A percentile compares a stretch with the other conserved stretches of the same genome.
Evolutionary conservation across 2,329 filamentous ascomycete species (phyloP).

Genomic region (Piedraia hortae): DNA sequence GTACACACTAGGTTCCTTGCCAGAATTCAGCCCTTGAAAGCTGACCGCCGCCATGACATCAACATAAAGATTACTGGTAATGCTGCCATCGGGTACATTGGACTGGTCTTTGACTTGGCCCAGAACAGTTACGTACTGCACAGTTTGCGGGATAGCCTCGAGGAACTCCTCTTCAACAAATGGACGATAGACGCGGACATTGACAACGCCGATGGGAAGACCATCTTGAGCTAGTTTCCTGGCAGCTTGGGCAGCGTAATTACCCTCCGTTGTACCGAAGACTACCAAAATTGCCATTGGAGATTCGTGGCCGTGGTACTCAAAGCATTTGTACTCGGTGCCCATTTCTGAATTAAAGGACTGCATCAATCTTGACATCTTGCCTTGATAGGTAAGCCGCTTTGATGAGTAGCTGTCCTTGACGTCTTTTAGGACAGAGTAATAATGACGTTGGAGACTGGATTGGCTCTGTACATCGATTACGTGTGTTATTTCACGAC

Average conservation of each 20-base stretch:
- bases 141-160: constrained; percentile 46
- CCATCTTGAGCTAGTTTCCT: constrained; percentile 42
- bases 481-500: constrained; percentile 54
- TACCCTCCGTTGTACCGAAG: constrained; percentile 77
- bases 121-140: constrained; percentile 53
- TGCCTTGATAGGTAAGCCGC: constrained; percentile 41
- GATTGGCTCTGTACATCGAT: constrained; percentile 54
- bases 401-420: constrained; percentile 23
- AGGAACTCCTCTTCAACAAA: constrained; percentile 91
- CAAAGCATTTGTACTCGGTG: constrained; percentile 76
- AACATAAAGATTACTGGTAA: constrained; percentile 69
- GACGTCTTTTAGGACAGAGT: constrained; percentile 34
- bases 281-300: constrained; percentile 68
- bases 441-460: constrained; percentile 41
- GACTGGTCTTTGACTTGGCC: constrained; percentile 59
- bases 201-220: constrained; percentile 60
- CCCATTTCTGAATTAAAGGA: constrained; percentile 76
- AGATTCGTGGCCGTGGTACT: constrained; percentile 64
- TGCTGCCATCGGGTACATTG: constrained; percentile 43
- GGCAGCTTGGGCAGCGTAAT: constrained; percentile 59
- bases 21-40: constrained; percentile 40
- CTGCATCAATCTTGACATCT: constrained; percentile 39
- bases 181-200: constrained; percentile 78
- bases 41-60: constrained; percentile 68
- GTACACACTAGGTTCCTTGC: constrained; percentile 33